These are phyloP conservation scores for Neoscytalidium dimidiatum DNA, from an alignment of 2,329 filamentous ascomycete species.

Conservation along the genomic window DNA sequence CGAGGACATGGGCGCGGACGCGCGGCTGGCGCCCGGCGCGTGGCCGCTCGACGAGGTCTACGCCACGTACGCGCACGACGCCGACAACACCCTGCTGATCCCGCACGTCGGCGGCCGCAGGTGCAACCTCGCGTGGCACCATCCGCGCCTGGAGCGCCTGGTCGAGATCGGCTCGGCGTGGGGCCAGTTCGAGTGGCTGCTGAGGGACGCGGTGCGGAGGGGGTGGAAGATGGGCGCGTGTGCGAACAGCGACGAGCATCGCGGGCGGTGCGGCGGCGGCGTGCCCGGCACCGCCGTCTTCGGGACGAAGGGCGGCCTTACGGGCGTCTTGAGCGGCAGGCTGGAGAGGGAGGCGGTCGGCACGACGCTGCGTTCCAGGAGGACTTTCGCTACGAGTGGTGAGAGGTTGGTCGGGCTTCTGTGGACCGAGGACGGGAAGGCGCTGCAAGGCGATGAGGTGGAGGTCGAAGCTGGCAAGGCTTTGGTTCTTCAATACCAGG, in stretches of 20 bases:
- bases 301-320: not conserved
- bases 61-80: constrained; percentile 37
- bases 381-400: constrained; percentile 12
- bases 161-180: constrained; percentile 41
- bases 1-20: constrained; percentile 32
- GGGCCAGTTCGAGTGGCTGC: constrained; percentile 40
- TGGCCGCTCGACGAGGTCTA: constrained; percentile 43
- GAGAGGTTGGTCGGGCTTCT: constrained; percentile 8
- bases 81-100: constrained; percentile 36
- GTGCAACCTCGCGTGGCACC: constrained; percentile 40
- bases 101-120: constrained; percentile 40
- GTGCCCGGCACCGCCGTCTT: constrained; percentile 40
- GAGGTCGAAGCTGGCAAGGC: not conserved
- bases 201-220: constrained; percentile 28
- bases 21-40: constrained; percentile 33
- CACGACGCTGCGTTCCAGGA: not conserved
- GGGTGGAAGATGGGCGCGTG: constrained; percentile 39
- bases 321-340: not conserved
- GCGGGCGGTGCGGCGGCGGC: constrained; percentile 39
- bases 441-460: not conserved
- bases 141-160: constrained; percentile 38
- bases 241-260: constrained; percentile 41
- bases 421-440: not conserved
- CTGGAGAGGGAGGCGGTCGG: not conserved
- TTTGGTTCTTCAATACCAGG: not conserved